Evolutionary conservation across 106 monocot species (phyloP).

Genomic region (Dendrobium chrysotoxum): DNA sequence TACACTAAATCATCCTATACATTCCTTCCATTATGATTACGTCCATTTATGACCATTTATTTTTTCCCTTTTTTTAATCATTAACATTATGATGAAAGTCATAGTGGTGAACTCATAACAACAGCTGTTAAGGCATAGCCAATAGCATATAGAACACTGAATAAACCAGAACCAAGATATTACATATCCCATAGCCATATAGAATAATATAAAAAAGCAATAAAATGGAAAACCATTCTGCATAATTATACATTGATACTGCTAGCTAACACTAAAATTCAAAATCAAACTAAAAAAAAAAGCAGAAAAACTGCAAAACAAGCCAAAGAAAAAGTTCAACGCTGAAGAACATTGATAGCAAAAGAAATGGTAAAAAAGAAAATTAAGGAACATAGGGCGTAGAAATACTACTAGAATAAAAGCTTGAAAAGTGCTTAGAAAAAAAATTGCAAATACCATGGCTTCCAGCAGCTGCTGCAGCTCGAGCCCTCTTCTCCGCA

Average conservation of each 20-base stretch:
- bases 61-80: not conserved
- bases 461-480: constrained; percentile 53
- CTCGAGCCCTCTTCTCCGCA: constrained; percentile 72
- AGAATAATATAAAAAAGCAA: not conserved
- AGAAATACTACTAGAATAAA: not conserved
- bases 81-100: not conserved
- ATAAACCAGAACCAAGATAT: not conserved
- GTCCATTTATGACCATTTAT: not conserved
- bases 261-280: not conserved
- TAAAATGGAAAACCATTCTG: constrained; percentile 1
- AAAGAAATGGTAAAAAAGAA: not conserved
- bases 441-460: constrained; percentile 33
- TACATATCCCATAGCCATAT: not conserved
- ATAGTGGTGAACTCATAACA: not conserved
- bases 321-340: not conserved
- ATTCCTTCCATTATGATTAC: not conserved
- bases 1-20: not conserved
- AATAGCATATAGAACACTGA: not conserved
- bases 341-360: not conserved
- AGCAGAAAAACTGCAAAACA: not conserved
- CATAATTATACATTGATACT: not conserved
- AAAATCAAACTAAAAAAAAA: not conserved
- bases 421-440: not conserved
- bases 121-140: not conserved
- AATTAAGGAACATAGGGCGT: not conserved